Evolutionary conservation across 2,329 filamentous ascomycete genomes (phyloP).

Genomic region (Xylaria sp.): DNA sequence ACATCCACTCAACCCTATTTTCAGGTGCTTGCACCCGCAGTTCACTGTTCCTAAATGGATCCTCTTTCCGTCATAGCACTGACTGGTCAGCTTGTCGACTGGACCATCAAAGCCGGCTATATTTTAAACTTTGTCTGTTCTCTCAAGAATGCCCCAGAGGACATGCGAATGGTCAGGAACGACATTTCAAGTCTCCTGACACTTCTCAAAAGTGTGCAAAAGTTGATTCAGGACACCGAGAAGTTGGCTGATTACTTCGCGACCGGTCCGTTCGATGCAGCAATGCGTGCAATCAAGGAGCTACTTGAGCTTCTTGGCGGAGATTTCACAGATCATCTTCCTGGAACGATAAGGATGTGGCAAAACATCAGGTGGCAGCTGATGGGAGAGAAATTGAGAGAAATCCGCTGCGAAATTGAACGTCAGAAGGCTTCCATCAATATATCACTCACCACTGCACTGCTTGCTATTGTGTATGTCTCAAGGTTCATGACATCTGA

Average conservation of each 20-base stretch:
- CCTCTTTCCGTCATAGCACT: background rate
- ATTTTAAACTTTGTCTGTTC: background rate
- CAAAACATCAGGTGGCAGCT: background rate
- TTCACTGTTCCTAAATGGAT: conserved; percentile 6
- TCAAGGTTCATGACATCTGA: background rate
- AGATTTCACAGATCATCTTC: background rate
- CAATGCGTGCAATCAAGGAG: background rate
- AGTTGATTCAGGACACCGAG: background rate
- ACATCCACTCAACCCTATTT: background rate
- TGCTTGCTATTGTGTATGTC: conserved; percentile 11
- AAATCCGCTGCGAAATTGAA: conserved; percentile 12
- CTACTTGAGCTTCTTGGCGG: background rate
- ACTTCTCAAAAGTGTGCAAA: background rate
- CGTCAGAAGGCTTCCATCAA: conserved; percentile 11
- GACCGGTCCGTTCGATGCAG: background rate
- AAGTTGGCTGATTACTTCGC: background rate
- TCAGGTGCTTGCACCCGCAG: background rate
- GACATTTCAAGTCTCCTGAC: background rate
- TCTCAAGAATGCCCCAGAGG: background rate
- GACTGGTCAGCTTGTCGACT: background rate
- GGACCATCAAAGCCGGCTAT: no score
- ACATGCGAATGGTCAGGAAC: background rate
- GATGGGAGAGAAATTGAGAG: conserved; percentile 1
- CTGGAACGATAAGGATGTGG: background rate
- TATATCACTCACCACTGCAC: background rate